phyloP scores from a whole-genome alignment of 257 asterid genomes.

The Solanum sparsipilum region DNA sequence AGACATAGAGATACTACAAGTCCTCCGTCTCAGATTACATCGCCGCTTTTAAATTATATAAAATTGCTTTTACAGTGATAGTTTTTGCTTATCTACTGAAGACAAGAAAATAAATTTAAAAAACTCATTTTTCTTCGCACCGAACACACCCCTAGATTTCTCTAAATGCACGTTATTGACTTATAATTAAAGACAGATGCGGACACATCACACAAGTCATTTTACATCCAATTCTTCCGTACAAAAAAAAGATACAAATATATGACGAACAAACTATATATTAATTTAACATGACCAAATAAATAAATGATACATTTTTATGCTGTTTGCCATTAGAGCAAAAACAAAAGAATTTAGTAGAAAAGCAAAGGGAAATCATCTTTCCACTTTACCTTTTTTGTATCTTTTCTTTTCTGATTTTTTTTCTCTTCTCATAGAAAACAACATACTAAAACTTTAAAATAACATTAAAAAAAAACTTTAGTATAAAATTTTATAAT shows the following conservation, averaged over 20 bases:
- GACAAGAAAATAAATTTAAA: not conserved
- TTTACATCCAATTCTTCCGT: not conserved
- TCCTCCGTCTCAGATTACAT: not conserved
- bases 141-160: not conserved
- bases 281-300: not conserved
- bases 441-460: conserved; percentile 7
- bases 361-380: conserved; percentile 3
- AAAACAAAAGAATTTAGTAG: not conserved
- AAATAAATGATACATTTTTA: not conserved
- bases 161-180: not conserved
- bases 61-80: too few relatives aligned
- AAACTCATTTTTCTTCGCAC: not conserved
- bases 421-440: conserved; percentile 1
- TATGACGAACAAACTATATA: not conserved
- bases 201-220: not conserved
- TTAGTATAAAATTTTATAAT: not conserved
- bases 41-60: not conserved
- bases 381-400: conserved; percentile 10
- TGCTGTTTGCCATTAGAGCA: conserved; percentile 4
- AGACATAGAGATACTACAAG: too few relatives aligned
- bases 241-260: not conserved
- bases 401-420: conserved; percentile 2
- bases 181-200: not conserved
- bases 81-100: accelerated
- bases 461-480: not conserved